Conservation (phyloP, 2,329 filamentous ascomycete genomes). For the Colletotrichum aenigma region DNA sequence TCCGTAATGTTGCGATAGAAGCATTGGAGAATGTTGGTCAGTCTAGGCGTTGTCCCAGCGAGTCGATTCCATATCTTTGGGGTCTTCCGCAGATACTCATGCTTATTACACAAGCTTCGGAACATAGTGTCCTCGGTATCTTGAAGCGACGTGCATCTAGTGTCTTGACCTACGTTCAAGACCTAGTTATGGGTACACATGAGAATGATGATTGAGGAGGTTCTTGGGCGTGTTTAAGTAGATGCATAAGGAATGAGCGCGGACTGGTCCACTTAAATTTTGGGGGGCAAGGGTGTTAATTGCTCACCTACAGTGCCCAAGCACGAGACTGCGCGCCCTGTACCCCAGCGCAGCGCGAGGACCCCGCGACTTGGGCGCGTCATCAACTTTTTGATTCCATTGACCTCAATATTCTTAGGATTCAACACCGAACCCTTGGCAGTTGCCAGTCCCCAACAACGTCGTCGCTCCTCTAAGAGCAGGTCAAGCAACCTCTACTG, state of each 20-base stretch:
- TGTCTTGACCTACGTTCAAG: background rate
- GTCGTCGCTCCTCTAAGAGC: background rate
- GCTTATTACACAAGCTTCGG: background rate
- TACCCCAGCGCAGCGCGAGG: background rate
- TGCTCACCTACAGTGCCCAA: background rate
- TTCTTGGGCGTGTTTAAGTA: background rate
- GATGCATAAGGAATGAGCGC: background rate
- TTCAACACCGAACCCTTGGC: background rate
- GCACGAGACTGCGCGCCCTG: background rate
- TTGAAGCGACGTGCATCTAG: background rate
- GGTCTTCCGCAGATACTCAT: background rate
- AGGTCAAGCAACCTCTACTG: background rate
- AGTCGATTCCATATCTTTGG: background rate
- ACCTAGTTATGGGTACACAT: background rate
- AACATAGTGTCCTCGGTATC: background rate
- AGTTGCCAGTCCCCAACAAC: background rate
- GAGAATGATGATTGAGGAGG: background rate
- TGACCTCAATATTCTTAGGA: background rate
- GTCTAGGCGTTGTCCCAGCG: no score
- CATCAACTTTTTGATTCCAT: background rate
- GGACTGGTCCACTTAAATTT: background rate
- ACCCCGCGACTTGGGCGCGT: background rate
- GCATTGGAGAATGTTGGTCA: no score
- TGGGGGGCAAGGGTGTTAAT: background rate
- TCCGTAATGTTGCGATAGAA: no score